Percentiles rank a stretch among this genome's conserved stretches.
These are phyloP conservation scores for Populus tremula DNA, from an alignment of 345 rosid species.

Conservation along the genomic window DNA sequence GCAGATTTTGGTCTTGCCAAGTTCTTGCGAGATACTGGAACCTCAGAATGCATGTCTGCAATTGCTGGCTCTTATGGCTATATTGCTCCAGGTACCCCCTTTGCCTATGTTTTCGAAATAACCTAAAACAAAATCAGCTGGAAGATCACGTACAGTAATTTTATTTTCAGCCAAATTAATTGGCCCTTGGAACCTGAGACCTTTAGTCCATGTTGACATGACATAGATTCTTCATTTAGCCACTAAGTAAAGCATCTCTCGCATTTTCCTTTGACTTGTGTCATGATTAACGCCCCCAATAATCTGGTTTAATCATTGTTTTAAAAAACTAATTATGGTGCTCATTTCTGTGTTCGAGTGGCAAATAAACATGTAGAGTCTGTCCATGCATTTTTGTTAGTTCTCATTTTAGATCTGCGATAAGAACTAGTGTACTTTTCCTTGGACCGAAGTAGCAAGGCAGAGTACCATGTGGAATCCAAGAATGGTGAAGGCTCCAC, in stretches of 20 bases:
- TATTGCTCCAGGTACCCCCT: conserved; percentile 59
- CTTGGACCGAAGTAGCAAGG: conserved; percentile 8
- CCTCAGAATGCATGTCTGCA: conserved; percentile 71
- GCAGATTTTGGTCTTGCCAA: conserved; percentile 78
- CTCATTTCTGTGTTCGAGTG: not conserved
- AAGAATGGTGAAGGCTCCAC: conserved; percentile 24
- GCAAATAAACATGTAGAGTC: not conserved
- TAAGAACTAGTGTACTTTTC: conserved; percentile 2
- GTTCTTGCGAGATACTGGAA: conserved; percentile 51
- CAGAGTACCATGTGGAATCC: conserved; percentile 13
- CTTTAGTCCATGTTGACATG: not conserved
- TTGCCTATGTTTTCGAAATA: not conserved
- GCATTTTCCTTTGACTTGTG: conserved; percentile 6
- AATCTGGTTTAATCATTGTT: conserved; percentile 7
- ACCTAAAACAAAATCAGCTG: not conserved
- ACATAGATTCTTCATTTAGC: conserved; percentile 5
- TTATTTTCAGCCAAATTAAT: not conserved
- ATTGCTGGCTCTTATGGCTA: conserved; percentile 76
- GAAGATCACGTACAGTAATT: not conserved
- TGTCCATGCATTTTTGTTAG: not conserved
- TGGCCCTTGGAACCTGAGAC: not conserved
- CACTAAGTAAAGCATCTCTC: not conserved
- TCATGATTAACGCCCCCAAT: conserved; percentile 2
- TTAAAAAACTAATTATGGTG: not conserved
- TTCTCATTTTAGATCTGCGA: conserved; percentile 4